Evolutionary conservation across 352 stramenopile species (phyloP), one percentile per base, ranked within the genome.

Genomic region (Pythium plurisporium): DNA sequence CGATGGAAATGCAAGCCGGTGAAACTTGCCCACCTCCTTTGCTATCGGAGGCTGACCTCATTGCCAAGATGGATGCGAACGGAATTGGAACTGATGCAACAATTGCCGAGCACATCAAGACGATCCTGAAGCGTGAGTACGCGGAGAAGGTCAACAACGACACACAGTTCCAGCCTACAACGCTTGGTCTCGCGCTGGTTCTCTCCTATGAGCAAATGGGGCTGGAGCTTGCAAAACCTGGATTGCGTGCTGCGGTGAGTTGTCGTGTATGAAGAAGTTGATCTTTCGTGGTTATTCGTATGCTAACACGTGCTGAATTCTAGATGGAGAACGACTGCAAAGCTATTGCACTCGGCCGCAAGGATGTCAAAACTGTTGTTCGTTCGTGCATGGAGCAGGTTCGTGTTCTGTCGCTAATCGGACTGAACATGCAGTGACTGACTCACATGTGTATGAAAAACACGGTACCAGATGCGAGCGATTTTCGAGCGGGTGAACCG

Each of bases 81-180:
- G 91, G 92, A 11, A 98, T 98, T 47, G 94, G 94, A 3, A 98
- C 93, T 36, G 94, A 98, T 55, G 94, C 94, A 10, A 98, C 94
- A 11, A 98, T 98, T 62, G 96, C 96, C 1, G 87, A 98, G 69
- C 97, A 99, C 60, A 99, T 99, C 65, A 96, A 97, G 55, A 99
- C 96, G 5, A 99, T 99, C 71, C 85, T 98, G 40, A 96, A 98
- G 59, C 82, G 97, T 36, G 86, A 98, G 45, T 99, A 99, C 72
- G 96, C 91, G 5, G 76, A 89, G 57, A 99, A 99, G 54, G 82
- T 95, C 29, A 97, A 98, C 62, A 88, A 76, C 47, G 77, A 95
- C 44, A 94, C 93, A 54, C 76, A 96, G 55, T 99, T 99, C 65
- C 75, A 90, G 50, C 96, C 97, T 2, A 99, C 95, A 25, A 83